phyloP scores from a whole-genome alignment of 768 basidiomycete species.

The Lepiota venenata region DNA sequence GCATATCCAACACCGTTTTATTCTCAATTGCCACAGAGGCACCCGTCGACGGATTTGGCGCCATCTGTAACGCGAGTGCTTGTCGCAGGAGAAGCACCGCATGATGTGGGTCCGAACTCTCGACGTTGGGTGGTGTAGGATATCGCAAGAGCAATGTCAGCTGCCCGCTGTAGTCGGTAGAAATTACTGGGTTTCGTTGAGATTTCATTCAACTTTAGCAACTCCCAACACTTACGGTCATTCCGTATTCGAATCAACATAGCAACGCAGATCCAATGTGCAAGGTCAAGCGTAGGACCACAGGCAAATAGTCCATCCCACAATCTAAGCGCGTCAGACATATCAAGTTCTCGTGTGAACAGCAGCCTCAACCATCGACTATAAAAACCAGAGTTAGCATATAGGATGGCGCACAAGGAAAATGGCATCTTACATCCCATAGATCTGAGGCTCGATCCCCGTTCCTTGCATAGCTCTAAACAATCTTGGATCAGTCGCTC shows the following conservation, averaged over 20 bases:
- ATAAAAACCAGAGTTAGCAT: slow-evolving; percentile 9
- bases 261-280: slow-evolving; percentile 86
- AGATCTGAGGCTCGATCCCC: slow-evolving; percentile 94
- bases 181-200: slow-evolving; percentile 54
- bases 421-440: slow-evolving; percentile 73
- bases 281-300: slow-evolving; percentile 73
- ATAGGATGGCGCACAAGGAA: background rate
- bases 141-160: slow-evolving; percentile 86
- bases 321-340: slow-evolving; percentile 78
- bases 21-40: slow-evolving; percentile 83
- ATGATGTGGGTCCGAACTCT: slow-evolving; percentile 45
- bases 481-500: slow-evolving; percentile 75
- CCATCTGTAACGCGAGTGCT: slow-evolving; percentile 73
- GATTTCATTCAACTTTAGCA: background rate
- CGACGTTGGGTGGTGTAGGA: slow-evolving; percentile 48
- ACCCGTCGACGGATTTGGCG: slow-evolving; percentile 72
- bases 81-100: slow-evolving; percentile 76
- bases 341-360: slow-evolving; percentile 88
- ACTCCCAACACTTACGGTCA: slow-evolving; percentile 53
- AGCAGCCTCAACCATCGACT: slow-evolving; percentile 93
- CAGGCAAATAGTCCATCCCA: slow-evolving; percentile 97
- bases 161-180: slow-evolving; percentile 83
- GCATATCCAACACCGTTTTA: slow-evolving; percentile 69
- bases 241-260: slow-evolving; percentile 96
- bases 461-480: slow-evolving; percentile 72